Conservation (phyloP, 2,329 filamentous ascomycete genomes). For the Penicillium frequentans region DNA sequence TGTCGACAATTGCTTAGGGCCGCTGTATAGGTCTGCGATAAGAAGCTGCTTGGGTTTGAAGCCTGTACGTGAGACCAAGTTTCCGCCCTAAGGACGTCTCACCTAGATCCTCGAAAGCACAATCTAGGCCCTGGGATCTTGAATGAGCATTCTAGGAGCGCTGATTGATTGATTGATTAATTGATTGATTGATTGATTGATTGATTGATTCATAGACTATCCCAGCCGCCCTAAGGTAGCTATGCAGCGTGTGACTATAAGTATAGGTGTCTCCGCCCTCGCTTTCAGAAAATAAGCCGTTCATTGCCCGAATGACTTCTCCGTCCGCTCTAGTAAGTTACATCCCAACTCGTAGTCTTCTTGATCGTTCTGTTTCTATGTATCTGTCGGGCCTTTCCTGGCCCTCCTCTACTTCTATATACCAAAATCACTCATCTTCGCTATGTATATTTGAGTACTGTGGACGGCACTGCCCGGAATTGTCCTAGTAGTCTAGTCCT, state of each 20-base stretch:
- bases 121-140: too few relatives aligned
- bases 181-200: too few relatives aligned
- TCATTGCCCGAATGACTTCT: background rate
- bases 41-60: too few relatives aligned
- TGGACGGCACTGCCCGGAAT: constrained; percentile 23
- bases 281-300: constrained; percentile 8
- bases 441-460: constrained; percentile 1
- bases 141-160: too few relatives aligned
- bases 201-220: too few relatives aligned
- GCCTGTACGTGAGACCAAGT: background rate
- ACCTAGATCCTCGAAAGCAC: background rate
- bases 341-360: background rate
- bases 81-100: background rate
- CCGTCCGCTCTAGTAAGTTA: background rate
- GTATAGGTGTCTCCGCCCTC: constrained; percentile 6
- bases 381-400: background rate
- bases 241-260: constrained; percentile 9
- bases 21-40: too few relatives aligned
- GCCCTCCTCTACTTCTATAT: background rate
- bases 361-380: background rate
- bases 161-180: too few relatives aligned
- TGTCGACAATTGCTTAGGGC: too few relatives aligned
- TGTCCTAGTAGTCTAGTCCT: constrained; percentile 30
- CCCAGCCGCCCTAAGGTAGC: background rate
- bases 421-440: constrained; percentile 9